Base-by-base conservation (phyloP, 2,329 filamentous ascomycete genomes). In the Metarhizium robertsii region DNA sequence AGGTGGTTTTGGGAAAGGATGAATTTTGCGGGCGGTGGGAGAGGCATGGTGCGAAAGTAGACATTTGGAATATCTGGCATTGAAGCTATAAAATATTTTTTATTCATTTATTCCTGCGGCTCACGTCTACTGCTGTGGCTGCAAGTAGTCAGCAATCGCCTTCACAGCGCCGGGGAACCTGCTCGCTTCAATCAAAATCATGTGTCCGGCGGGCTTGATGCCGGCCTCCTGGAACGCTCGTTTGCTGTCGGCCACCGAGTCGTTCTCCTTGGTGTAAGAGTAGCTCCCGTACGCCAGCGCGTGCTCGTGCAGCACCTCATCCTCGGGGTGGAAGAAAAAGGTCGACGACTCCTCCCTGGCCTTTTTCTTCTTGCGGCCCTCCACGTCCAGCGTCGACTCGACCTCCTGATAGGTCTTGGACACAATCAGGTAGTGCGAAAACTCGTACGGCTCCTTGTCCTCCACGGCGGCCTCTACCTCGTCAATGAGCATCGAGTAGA, bases 251-350 rank as follows among this genome's bases (percentile, higher is more conserved):
- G 90, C 88, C 59, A 86, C 83, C 4, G 86, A 83, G 62, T 95
- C 89, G 50, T 88, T 87, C 57, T 90, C 84, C 69, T 88, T 92
- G 50, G 86, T 87, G 70, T 91, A 96, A 18, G 87, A 81, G 67
- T 86, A 95, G 53, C 79, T 83, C 30, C 85, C 87, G 60, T 80
- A 76, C 14, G 83, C 90, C 43, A 83, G 58, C 2, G 90, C 88
- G 72, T 92, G 80, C 66, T 84, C 84, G 61, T 94, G 84, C 64
- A 96, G 73, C 53, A 92, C 81, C 75, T 97, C 94, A 66, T 99
- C 94, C 73, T 99, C 94, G 0, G 91, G 87, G 69, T 99, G 94
- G 77, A 97, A 99, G 72, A 92, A 95, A 72, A 91, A 95, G 38
- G 82, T 77, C 64, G 87, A 80, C 8, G 76, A 73, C 53, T 79